These are phyloP conservation scores for Naganishia liquefaciens DNA, from an alignment of 1,284 basidiomycete genomes.

Conservation along the genomic window DNA sequence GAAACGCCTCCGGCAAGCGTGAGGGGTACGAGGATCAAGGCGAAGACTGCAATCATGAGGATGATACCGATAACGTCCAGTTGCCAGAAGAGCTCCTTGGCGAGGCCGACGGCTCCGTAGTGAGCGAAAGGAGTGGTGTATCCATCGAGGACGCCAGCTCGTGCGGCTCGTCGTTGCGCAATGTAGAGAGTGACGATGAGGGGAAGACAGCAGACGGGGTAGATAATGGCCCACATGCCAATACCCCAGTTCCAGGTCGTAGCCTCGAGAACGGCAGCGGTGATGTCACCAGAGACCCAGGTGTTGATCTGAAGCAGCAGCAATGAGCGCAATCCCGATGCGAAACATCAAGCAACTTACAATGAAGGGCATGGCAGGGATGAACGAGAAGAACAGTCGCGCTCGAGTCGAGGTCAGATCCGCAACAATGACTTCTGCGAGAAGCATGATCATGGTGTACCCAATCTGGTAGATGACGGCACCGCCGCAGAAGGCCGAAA, in stretches of 20 bases:
- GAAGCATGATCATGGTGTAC: conserved; percentile 42
- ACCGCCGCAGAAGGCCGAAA: conserved; percentile 51
- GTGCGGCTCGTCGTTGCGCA: conserved; percentile 43
- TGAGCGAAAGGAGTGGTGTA: conserved; percentile 44
- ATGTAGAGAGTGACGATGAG: conserved; percentile 46
- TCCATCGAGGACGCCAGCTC: conserved; percentile 42
- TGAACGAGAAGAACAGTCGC: conserved; percentile 54
- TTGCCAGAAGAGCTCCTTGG: conserved; percentile 53
- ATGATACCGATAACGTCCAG: conserved; percentile 53
- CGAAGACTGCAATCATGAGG: conserved; percentile 48
- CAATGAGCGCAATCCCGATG: not conserved
- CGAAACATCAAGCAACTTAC: conserved; percentile 27
- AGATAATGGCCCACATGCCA: conserved; percentile 52
- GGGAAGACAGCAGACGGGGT: conserved; percentile 49
- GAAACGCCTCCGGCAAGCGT: conserved; percentile 50
- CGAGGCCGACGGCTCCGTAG: conserved; percentile 35
- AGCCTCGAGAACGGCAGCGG: conserved; percentile 41
- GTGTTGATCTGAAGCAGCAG: conserved; percentile 45
- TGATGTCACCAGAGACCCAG: conserved; percentile 53
- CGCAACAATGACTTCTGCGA: conserved; percentile 55
- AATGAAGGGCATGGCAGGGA: conserved; percentile 54
- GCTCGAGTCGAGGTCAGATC: conserved; percentile 54
- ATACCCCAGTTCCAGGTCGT: conserved; percentile 55
- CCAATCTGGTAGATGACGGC: conserved; percentile 51
- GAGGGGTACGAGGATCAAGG: conserved; percentile 53